Evolutionary conservation across 1,284 basidiomycete species (phyloP), one percentile per base, ranked within the genome.

Genomic region (Cutaneotrichosporon sp.): DNA sequence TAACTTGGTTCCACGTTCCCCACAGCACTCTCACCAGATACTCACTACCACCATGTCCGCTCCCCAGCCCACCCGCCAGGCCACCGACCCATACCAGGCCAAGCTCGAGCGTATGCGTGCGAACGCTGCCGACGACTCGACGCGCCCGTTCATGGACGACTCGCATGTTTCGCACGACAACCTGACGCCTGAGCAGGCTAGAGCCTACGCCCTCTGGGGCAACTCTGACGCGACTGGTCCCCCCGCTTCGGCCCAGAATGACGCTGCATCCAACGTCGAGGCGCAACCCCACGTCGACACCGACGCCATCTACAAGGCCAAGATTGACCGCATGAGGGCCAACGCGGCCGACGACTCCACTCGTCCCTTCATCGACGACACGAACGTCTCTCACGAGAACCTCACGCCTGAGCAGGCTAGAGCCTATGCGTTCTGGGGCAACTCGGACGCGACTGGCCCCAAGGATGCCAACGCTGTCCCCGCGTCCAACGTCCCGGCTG

Each of bases 31-130:
- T 16, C 40, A 46, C 18, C 18, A 46, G 42, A 46, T 18, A 46
- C 42, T 46, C 42, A 46, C 18, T 18, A 46, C 18, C 42, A 46
- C 18, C 42, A 46, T 46, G 42, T 46, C 42, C 38, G 38, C 38
- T 14, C 38, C 38, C 10, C 38, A 40, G 38, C 38, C 38, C 38
- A 40, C 10, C 38, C 38, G 38, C 18, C 42, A 46, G 42, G 16
- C 42, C 42, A 46, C 42, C 2, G 42, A 46, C 42, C 42, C 42
- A 46, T 46, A 46, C 42, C 42, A 46, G 42, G 42, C 42, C 42
- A 46, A 46, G 42, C 42, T 46, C 42, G 42, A 46, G 18, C 42
- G 42, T 18, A n/a, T 46, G 42, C 42, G 42, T 18, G 42, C 42
- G 7, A 46, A 46, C 42, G 42, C 42, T 8, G 16, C 42, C 42